phyloP scores from a whole-genome alignment of 2,329 filamentous ascomycete genomes.

The Thielaviopsis ethacetica region DNA sequence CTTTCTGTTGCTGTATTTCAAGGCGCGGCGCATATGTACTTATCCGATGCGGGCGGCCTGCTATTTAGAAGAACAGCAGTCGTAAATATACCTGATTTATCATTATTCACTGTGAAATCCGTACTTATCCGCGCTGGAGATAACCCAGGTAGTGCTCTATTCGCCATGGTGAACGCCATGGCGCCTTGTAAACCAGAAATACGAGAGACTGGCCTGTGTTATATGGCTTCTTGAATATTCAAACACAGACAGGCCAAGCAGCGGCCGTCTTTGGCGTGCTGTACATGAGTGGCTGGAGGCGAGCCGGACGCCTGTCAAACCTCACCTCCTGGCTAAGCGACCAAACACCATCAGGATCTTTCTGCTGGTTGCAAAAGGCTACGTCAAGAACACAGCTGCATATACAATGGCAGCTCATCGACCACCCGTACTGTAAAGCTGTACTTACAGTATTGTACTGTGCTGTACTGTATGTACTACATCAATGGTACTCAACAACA shows the following conservation, averaged over 20 bases:
- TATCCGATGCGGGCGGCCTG: not conserved
- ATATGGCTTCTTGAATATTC: no score
- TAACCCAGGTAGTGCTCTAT: no score
- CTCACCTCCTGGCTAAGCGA: not conserved
- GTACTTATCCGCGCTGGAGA: not conserved
- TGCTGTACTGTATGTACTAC: no score
- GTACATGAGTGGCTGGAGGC: not conserved
- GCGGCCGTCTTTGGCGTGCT: not conserved
- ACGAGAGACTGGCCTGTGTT: no score
- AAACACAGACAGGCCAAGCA: no score
- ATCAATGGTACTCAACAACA: no score
- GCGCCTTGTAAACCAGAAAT: no score
- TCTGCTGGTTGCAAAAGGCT: not conserved
- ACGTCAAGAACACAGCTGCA: not conserved
- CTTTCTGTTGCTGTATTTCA: not conserved
- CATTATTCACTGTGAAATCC: not conserved
- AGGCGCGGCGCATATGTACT: not conserved
- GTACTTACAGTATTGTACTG: no score
- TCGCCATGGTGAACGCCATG: no score
- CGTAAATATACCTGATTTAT: not conserved
- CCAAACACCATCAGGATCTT: not conserved
- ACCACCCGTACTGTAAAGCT: no score
- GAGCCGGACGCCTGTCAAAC: not conserved
- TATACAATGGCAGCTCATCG: not conserved
- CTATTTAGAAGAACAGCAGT: not conserved